A percentile compares a stretch with the other conserved stretches of the same genome.
phyloP scores from a whole-genome alignment of 2,329 filamentous ascomycete species.

The Camptophora hylomeconis region DNA sequence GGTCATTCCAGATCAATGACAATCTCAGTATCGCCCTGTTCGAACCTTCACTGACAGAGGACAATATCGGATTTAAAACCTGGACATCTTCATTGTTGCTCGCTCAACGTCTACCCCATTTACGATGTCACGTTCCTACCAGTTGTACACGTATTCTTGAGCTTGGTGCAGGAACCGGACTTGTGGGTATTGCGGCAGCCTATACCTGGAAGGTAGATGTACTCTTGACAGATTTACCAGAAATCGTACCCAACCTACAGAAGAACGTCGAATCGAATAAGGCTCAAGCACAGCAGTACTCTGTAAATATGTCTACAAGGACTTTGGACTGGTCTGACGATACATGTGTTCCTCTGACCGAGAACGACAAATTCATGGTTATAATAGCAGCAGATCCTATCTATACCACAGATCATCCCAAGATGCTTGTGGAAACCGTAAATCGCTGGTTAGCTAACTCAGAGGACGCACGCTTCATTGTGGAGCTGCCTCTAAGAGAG shows the following conservation, averaged over 20 bases:
- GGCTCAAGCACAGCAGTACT: neutral
- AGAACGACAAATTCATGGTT: slow-evolving; percentile 39
- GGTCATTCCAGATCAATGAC: slow-evolving; percentile 42
- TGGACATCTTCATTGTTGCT: slow-evolving; percentile 88
- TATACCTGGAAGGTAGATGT: slow-evolving; percentile 55
- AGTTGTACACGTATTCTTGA: slow-evolving; percentile 45
- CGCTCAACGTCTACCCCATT: slow-evolving; percentile 50
- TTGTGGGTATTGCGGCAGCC: slow-evolving; percentile 79
- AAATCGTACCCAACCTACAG: slow-evolving; percentile 71
- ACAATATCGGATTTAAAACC: slow-evolving; percentile 84
- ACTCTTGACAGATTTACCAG: slow-evolving; percentile 66
- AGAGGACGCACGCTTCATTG: slow-evolving; percentile 50
- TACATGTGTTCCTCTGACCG: slow-evolving; percentile 18
- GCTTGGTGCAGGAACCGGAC: slow-evolving; percentile 76
- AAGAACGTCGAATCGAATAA: slow-evolving; percentile 57
- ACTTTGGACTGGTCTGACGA: slow-evolving; percentile 56
- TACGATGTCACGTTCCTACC: slow-evolving; percentile 16
- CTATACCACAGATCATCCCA: slow-evolving; percentile 74
- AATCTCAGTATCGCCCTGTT: slow-evolving; percentile 57
- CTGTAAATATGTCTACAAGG: slow-evolving; percentile 39
- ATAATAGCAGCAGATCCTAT: slow-evolving; percentile 77
- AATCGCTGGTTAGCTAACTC: slow-evolving; percentile 49
- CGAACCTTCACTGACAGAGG: slow-evolving; percentile 77
- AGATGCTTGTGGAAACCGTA: slow-evolving; percentile 59
- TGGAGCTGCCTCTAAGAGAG: slow-evolving; percentile 72